Conservation (phyloP, 2,329 filamentous ascomycete species). For the Xylariomycetidae sp. region DNA sequence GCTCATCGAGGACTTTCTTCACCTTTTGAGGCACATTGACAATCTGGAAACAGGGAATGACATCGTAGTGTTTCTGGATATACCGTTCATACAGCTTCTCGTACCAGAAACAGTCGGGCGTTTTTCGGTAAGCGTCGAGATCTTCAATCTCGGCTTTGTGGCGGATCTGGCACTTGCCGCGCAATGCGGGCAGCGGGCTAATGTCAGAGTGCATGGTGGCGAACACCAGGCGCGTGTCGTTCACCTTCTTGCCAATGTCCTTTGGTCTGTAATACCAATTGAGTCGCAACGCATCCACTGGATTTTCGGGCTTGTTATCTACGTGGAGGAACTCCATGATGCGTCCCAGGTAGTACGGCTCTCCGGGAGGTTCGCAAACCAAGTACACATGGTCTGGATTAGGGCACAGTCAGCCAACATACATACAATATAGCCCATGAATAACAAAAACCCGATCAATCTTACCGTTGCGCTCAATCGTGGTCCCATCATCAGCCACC, state of each 20-base stretch:
- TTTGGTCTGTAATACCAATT: slow-evolving; percentile 99
- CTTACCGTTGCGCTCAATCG: slow-evolving; percentile 81
- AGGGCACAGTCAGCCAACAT: slow-evolving; percentile 27
- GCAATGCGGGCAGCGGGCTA: slow-evolving; percentile 84
- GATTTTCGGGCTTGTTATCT: slow-evolving; percentile 66
- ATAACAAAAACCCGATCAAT: slow-evolving; percentile 11
- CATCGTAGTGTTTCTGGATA: slow-evolving; percentile 96
- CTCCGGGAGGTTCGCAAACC: slow-evolving; percentile 93
- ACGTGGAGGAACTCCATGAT: slow-evolving; percentile 96
- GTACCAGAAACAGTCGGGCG: slow-evolving; percentile 88
- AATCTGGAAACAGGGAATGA: slow-evolving; percentile 85
- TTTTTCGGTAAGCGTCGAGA: slow-evolving; percentile 79
- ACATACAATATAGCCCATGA: slow-evolving; percentile 7
- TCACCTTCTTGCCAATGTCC: slow-evolving; percentile 87
- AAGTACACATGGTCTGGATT: slow-evolving; percentile 83
- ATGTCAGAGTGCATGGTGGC: slow-evolving; percentile 99
- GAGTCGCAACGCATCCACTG: slow-evolving; percentile 82
- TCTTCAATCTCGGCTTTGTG: slow-evolving; percentile 83
- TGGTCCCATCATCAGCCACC: slow-evolving; percentile 85
- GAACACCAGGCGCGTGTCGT: slow-evolving; percentile 86
- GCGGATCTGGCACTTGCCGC: slow-evolving; percentile 86
- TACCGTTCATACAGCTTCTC: slow-evolving; percentile 97
- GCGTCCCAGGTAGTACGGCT: slow-evolving; percentile 94
- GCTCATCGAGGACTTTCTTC: slow-evolving; percentile 91
- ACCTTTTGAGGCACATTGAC: slow-evolving; percentile 95